Percentiles rank a stretch among this genome's conserved stretches.
phyloP scores from a whole-genome alignment of 805 yeast species.

The Priceomyces haplophilus region DNA sequence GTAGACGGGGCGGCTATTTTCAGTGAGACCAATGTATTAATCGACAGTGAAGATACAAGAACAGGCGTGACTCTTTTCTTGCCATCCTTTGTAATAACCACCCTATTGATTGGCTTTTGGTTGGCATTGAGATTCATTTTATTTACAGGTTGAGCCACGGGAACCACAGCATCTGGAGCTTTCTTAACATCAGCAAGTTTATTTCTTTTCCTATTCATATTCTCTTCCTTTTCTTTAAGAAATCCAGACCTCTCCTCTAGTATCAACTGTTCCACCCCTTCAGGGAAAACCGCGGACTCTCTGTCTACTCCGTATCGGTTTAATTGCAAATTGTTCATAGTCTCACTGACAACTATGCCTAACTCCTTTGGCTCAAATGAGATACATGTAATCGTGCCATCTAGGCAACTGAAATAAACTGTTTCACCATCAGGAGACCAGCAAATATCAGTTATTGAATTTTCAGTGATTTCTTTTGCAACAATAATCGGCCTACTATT shows the following conservation, averaged over 20 bases:
- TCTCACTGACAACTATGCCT: conserved; percentile 63
- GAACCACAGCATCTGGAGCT: conserved; percentile 12
- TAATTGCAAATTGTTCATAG: conserved; percentile 62
- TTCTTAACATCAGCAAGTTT: conserved; percentile 8
- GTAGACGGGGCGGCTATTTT: not conserved
- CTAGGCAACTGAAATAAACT: conserved; percentile 76
- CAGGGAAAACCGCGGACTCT: conserved; percentile 82
- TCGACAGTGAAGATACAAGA: conserved; percentile 45
- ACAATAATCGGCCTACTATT: conserved; percentile 75
- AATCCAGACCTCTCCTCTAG: conserved; percentile 62
- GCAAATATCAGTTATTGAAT: conserved; percentile 81
- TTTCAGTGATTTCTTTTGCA: conserved; percentile 69
- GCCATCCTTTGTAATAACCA: conserved; percentile 71
- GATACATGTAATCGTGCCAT: conserved; percentile 73
- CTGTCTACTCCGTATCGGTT: conserved; percentile 86
- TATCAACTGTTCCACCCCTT: conserved; percentile 71
- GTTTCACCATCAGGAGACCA: conserved; percentile 84
- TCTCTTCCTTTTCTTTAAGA: conserved; percentile 16
- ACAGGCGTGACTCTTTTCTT: conserved; percentile 74
- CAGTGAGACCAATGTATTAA: conserved; percentile 9
- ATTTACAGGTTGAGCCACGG: not conserved
- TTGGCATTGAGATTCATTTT: conserved; percentile 8
- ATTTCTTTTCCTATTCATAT: conserved; percentile 23
- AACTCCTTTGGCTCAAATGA: conserved; percentile 62
- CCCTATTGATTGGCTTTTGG: conserved; percentile 34